Evolutionary conservation across 441 rosid species (phyloP).

Genomic region (Mallotus japonicus): DNA sequence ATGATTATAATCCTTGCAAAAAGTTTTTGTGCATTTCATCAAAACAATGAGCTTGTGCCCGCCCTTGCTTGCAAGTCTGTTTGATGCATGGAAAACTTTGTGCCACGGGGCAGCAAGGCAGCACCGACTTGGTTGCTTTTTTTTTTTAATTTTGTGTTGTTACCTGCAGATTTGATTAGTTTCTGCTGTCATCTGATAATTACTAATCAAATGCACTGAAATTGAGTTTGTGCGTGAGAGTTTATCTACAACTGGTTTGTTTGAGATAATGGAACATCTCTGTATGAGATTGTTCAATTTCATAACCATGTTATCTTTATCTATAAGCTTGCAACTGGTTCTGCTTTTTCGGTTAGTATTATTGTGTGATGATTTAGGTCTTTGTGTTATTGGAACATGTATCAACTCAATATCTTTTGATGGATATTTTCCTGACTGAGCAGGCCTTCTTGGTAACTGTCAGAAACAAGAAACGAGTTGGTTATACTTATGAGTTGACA

Average conservation of each 20-base stretch:
- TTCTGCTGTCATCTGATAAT: not conserved
- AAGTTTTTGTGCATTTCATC: too few species aligned
- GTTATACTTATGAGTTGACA: conserved; percentile 77
- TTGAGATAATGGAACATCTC: not conserved
- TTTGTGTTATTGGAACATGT: not conserved
- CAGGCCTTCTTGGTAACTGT: conserved; percentile 92
- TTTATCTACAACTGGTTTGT: not conserved
- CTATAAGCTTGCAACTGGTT: not conserved
- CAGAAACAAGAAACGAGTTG: conserved; percentile 85
- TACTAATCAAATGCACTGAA: not conserved
- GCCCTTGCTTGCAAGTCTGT: not conserved
- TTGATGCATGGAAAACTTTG: not conserved
- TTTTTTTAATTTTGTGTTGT: not conserved
- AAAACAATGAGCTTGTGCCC: too few species aligned
- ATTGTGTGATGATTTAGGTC: not conserved
- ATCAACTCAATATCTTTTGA: not conserved
- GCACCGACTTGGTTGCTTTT: not conserved
- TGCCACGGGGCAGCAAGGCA: not conserved
- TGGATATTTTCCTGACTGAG: conserved; percentile 15
- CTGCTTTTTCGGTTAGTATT: not conserved
- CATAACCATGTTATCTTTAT: not conserved
- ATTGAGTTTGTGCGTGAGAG: not conserved
- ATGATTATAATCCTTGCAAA: too few species aligned
- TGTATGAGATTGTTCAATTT: not conserved
- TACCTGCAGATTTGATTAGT: not conserved